phyloP scores from a whole-genome alignment of 208 protist species.

The Trypanosomatidae sp. region DNA sequence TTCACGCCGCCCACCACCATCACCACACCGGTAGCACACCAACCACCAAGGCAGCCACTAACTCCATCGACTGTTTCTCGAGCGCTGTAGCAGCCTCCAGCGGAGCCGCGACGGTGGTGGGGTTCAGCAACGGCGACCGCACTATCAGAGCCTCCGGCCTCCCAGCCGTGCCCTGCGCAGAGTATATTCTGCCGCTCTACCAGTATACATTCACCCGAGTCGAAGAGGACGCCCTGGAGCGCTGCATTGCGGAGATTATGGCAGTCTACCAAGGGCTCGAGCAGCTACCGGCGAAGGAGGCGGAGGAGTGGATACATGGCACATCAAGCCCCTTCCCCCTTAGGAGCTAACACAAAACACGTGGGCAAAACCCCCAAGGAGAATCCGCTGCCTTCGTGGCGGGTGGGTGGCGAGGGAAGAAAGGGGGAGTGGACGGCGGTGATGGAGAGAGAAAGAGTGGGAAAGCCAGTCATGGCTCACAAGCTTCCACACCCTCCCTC shows the following conservation, averaged over 20 bases:
- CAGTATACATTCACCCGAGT: conserved; percentile 40
- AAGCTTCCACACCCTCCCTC: background rate
- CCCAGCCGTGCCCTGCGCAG: background rate
- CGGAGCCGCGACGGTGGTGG: background rate
- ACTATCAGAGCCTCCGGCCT: background rate
- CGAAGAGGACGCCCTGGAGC: conserved; percentile 46
- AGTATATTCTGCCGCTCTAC: conserved; percentile 46
- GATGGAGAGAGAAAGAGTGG: background rate
- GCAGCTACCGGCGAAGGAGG: conserved; percentile 23
- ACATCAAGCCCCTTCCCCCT: background rate
- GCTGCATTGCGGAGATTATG: conserved; percentile 57
- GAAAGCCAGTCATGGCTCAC: background rate
- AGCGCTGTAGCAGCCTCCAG: background rate
- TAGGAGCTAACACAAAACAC: background rate
- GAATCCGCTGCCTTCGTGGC: background rate
- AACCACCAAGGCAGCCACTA: background rate
- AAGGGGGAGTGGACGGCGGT: background rate
- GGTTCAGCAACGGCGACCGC: background rate
- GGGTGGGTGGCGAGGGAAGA: background rate
- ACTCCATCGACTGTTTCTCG: background rate
- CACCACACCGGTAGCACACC: background rate
- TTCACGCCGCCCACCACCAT: conserved; percentile 1
- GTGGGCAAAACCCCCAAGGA: background rate
- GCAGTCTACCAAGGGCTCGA: conserved; percentile 26
- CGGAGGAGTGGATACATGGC: conserved; percentile 15